phyloP scores from a whole-genome alignment of 1,284 basidiomycete genomes.

The Dichomitus squalens region DNA sequence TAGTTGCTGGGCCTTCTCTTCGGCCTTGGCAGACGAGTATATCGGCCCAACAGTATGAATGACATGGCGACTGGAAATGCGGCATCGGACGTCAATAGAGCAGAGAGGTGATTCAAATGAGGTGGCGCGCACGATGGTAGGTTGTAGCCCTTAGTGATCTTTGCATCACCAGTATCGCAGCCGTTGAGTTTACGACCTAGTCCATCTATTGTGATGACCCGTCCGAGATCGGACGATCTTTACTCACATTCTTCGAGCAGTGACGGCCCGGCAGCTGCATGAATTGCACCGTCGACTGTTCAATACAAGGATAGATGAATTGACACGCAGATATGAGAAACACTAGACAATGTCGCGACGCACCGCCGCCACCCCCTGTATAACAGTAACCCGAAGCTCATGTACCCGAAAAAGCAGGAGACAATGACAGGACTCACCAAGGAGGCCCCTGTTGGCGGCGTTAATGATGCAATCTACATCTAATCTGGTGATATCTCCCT shows the following conservation, averaged over 20 bases:
- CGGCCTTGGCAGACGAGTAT: slow-evolving; percentile 50
- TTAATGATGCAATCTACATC: slow-evolving; percentile 84
- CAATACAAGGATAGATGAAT: slow-evolving; percentile 2
- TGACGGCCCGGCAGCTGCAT: slow-evolving; percentile 77
- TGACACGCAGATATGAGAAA: background rate
- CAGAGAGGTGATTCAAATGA: background rate
- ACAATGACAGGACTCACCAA: slow-evolving; percentile 50
- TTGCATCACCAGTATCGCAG: slow-evolving; percentile 82
- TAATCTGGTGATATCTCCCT: slow-evolving; percentile 78
- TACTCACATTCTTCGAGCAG: slow-evolving; percentile 75
- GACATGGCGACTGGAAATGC: slow-evolving; percentile 57
- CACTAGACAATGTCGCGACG: slow-evolving; percentile 20
- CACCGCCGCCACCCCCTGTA: slow-evolving; percentile 73
- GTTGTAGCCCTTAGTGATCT: slow-evolving; percentile 77
- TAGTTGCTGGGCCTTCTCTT: slow-evolving; percentile 57
- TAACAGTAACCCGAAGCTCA: slow-evolving; percentile 6
- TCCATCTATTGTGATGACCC: background rate
- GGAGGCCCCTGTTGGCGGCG: slow-evolving; percentile 78
- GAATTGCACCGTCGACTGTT: slow-evolving; percentile 85
- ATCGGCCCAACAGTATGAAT: slow-evolving; percentile 94
- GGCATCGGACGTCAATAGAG: background rate
- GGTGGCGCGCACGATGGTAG: slow-evolving; percentile 60
- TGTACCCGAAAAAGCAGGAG: slow-evolving; percentile 1
- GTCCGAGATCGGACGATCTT: background rate
- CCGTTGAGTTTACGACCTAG: slow-evolving; percentile 71